Conservation (phyloP, 2,329 filamentous ascomycete genomes). For the Arthrobotrys musiformis region DNA sequence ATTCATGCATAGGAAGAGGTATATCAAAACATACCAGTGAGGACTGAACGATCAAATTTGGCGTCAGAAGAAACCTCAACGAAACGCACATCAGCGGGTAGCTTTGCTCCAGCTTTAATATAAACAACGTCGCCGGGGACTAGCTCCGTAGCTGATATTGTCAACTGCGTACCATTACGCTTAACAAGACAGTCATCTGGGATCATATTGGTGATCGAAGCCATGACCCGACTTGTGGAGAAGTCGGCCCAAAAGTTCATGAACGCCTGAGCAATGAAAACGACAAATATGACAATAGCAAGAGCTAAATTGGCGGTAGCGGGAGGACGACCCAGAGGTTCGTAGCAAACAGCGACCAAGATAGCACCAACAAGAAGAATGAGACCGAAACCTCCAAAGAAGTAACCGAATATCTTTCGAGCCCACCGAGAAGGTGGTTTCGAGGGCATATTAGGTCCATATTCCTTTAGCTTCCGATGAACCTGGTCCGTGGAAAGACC, state of each 20-base stretch:
- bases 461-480: constrained; percentile 64
- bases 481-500: constrained; percentile 45
- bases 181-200: constrained; percentile 76
- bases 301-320: constrained; percentile 76
- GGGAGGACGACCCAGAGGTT: constrained; percentile 78
- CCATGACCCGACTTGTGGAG: constrained; percentile 80
- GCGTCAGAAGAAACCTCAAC: constrained; percentile 75
- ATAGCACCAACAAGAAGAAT: constrained; percentile 76
- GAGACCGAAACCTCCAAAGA: constrained; percentile 80
- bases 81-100: constrained; percentile 79
- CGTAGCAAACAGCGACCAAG: constrained; percentile 81
- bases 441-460: constrained; percentile 75
- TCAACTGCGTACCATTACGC: constrained; percentile 69
- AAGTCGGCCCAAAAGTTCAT: constrained; percentile 78
- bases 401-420: constrained; percentile 73
- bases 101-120: constrained; percentile 77
- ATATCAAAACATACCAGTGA: constrained; percentile 69
- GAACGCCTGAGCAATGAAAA: constrained; percentile 70
- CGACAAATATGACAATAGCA: constrained; percentile 76
- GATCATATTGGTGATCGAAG: constrained; percentile 82
- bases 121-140: constrained; percentile 77
- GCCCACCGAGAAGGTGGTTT: constrained; percentile 72
- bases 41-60: constrained; percentile 77
- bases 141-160: constrained; percentile 70
- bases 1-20: background rate